Conservation (phyloP, 371 early-diverging fungal genomes). For the Circinella umbellata region DNA sequence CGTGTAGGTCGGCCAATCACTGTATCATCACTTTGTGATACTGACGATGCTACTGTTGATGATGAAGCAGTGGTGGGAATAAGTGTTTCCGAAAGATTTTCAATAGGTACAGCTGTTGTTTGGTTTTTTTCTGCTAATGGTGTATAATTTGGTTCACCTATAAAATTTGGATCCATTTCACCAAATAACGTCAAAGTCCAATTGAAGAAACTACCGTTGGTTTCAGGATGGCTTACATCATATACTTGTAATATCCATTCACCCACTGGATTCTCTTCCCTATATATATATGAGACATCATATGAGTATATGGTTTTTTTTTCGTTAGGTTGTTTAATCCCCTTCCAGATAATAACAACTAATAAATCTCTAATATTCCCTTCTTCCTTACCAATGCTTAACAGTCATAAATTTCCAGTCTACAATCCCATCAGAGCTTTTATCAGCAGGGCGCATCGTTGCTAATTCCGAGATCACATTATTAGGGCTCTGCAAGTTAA, state of each 20-base stretch:
- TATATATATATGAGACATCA: slow-evolving; percentile 18
- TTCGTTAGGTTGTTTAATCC: too few relatives aligned
- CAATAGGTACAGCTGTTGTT: background rate
- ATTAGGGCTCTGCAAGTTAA: slow-evolving; percentile 77
- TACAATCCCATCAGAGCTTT: slow-evolving; percentile 70
- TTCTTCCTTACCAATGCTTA: slow-evolving; percentile 83
- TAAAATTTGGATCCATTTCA: slow-evolving; percentile 45
- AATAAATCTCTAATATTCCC: too few relatives aligned
- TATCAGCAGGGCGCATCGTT: slow-evolving; percentile 69
- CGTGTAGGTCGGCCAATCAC: slow-evolving; percentile 23
- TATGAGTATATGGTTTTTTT: too few relatives aligned
- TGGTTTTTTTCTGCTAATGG: slow-evolving; percentile 17
- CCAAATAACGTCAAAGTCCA: slow-evolving; percentile 78
- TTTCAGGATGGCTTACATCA: slow-evolving; percentile 50
- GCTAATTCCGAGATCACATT: slow-evolving; percentile 72
- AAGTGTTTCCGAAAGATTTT: slow-evolving; percentile 3
- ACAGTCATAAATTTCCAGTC: slow-evolving; percentile 97
- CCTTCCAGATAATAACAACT: too few relatives aligned
- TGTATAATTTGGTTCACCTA: slow-evolving; percentile 32
- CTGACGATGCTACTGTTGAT: slow-evolving; percentile 2
- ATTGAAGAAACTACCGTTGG: slow-evolving; percentile 54
- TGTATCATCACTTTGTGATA: background rate
- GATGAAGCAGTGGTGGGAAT: slow-evolving; percentile 3
- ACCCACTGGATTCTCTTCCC: slow-evolving; percentile 88
- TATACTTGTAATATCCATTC: slow-evolving; percentile 81